phyloP scores from a whole-genome alignment of 177 flowering plant genomes.

The Telopea speciosissima region DNA sequence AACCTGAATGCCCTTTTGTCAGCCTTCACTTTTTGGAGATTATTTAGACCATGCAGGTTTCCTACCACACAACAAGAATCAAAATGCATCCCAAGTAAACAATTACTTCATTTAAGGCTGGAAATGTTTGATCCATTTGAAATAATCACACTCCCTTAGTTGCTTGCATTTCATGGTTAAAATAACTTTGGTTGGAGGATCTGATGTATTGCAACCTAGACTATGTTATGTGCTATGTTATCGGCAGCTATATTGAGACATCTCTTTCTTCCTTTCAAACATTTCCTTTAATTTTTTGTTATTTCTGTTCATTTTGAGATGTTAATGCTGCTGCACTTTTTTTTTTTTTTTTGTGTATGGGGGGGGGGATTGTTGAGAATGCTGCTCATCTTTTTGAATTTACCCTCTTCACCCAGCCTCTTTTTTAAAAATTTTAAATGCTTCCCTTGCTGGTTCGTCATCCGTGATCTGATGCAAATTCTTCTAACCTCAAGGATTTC shows the following conservation, averaged over 20 bases:
- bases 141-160: background rate
- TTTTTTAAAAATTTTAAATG: no score
- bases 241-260: background rate
- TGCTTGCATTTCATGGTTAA: background rate
- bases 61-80: background rate
- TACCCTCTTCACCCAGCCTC: background rate
- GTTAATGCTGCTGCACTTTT: background rate
- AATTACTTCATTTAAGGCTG: background rate
- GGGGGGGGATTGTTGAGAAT: no score
- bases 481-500: slow-evolving; percentile 25
- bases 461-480: slow-evolving; percentile 5
- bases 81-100: background rate
- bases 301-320: no score
- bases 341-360: no score
- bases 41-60: background rate
- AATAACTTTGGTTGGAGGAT: no score
- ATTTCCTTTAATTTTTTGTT: background rate
- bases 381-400: no score
- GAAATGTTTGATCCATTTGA: background rate
- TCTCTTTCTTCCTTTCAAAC: background rate
- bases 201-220: background rate
- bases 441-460: background rate
- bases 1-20: background rate
- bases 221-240: background rate
- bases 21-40: background rate